Evolutionary conservation across 441 rosid species (phyloP), one percentile per base, ranked within the genome.

Genomic region (Mallotus repandus): DNA sequence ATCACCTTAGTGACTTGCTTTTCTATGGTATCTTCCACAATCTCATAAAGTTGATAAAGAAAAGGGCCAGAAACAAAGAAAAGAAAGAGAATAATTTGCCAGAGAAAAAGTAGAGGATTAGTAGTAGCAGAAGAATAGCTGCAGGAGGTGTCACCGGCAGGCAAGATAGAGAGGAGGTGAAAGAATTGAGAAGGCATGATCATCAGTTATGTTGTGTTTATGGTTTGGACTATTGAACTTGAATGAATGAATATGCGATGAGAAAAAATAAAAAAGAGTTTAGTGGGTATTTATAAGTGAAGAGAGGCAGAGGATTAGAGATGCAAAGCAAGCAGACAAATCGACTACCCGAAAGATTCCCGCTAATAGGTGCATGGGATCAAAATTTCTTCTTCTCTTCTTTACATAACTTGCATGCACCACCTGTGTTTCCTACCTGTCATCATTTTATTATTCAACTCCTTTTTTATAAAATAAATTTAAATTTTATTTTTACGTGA

Each of bases 21-120:
- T 64, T 80, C 78, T 55, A 74, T 75, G 63, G 86, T 86, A 70
- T 88, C 87, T 43, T 84, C 87, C 76, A 80, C 84, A 21, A 82
- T 64, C 76, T 87, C 84, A 54, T 15, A n/a, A 53, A 6, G 19
- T 41, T 29, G 6, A 35, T 15, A 38, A 2, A 25, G 2, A 25
- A 25, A 10, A 12, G 57, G 29, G 29, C 29, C 2, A 25, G 29
- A 25, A 25, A 25, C 12, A 12, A 7, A 61, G 11, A 18, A 1
- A 18, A 18, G 10, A 49, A 49, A 25, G 29, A 25, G 14, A 1
- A n/a, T 7, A 29, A 55, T 69, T 53, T 68, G 73, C 81, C 76
- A 19, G 76, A 53, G 48, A 66, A 69, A 45, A 64, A n/a, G n/a
- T n/a, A n/a, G n/a, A n/a, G n/a, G 71, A 52, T 16, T 48, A 63